Evolutionary conservation across 495 filamentous ascomycete genomes (phyloP).

Genomic region (Umbilicaria muhlenbergii): DNA sequence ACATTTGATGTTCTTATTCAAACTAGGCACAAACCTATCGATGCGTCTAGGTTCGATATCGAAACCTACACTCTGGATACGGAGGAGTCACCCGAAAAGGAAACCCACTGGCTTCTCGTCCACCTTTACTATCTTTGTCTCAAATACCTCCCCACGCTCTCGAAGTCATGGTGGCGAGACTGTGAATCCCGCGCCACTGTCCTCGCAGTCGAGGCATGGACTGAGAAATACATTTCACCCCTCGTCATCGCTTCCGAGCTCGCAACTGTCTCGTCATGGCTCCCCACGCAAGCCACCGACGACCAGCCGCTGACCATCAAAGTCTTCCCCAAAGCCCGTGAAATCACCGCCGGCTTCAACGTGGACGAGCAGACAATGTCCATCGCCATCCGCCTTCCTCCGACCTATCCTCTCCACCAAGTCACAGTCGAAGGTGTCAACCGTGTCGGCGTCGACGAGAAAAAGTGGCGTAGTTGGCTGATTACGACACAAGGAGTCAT

Average conservation of each 20-base stretch:
- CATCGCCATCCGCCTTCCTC: conserved; percentile 63
- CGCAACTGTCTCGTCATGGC: conserved; percentile 58
- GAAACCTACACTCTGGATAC: conserved; percentile 46
- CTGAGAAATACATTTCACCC: conserved; percentile 72
- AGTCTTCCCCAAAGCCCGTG: conserved; percentile 47
- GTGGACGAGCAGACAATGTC: conserved; percentile 75
- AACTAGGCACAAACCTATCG: conserved; percentile 48
- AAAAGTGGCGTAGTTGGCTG: conserved; percentile 80
- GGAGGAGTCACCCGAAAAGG: conserved; percentile 43
- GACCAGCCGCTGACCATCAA: conserved; percentile 59
- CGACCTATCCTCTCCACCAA: conserved; percentile 61
- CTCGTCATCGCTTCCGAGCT: conserved; percentile 59
- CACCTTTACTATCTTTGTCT: conserved; percentile 77
- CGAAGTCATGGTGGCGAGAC: conserved; percentile 78
- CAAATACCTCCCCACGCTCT: conserved; percentile 55
- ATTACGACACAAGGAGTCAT: conserved; percentile 80
- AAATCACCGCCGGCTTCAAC: conserved; percentile 68
- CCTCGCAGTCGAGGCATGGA: conserved; percentile 62
- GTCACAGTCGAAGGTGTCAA: conserved; percentile 64
- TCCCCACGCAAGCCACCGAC: conserved; percentile 32
- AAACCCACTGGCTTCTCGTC: conserved; percentile 66
- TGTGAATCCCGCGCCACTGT: conserved; percentile 58
- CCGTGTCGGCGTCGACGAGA: conserved; percentile 72
- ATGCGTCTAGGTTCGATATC: conserved; percentile 52
- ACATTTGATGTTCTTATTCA: conserved; percentile 70